Evolutionary conservation across 306 rosid genomes (phyloP), one percentile per base, ranked within the genome.

Genomic region (Psophocarpus tetragonolobus): DNA sequence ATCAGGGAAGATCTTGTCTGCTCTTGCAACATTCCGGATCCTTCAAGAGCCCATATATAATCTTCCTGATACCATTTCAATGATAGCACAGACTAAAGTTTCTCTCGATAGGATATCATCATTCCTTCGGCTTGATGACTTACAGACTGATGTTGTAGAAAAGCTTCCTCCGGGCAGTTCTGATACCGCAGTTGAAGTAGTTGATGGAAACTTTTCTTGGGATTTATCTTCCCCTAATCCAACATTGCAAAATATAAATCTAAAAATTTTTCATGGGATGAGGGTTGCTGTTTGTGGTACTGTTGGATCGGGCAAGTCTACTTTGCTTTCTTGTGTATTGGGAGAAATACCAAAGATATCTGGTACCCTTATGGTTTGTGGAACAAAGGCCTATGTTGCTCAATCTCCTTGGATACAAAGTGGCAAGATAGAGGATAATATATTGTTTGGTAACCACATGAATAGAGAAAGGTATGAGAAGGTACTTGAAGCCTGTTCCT

Each of bases 331-430:
- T n/a, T 87, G 92, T 75, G 88, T 91, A 48, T 53, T 93, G 29
- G 98, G 96, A 81, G 98, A 93, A 85, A 86, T 93, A 21, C 93
- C 97, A 20, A 91, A 86, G 86, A 71, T 87, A 68, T 86, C 91
- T 0, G 97, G 98, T 41, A 58, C 39, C 4, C 32, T 91, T 36
- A 90, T 70, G 80, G 86, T 93, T 75, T 93, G 98, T 77, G 97
- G 98, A 36, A 81, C 91, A 33, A 91, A 88, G 90, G 98, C 98
- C 69, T 93, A 88, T 48, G 96, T 88, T 48, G 81, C 97, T 83
- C 98, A 93, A 79, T 93, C 97, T 11, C 93, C 98, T 12, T 93
- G 98, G 97, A 88, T 93, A 84, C 98, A 90, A 60, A 93, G 97
- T 36, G 98, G 97, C 12, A 91, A 86, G 84, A 84, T 93, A 51